Evolutionary conservation across 2,329 filamentous ascomycete genomes (phyloP), one percentile per base, ranked within the genome.

Genomic region (Trichophyton mentagrophytes): DNA sequence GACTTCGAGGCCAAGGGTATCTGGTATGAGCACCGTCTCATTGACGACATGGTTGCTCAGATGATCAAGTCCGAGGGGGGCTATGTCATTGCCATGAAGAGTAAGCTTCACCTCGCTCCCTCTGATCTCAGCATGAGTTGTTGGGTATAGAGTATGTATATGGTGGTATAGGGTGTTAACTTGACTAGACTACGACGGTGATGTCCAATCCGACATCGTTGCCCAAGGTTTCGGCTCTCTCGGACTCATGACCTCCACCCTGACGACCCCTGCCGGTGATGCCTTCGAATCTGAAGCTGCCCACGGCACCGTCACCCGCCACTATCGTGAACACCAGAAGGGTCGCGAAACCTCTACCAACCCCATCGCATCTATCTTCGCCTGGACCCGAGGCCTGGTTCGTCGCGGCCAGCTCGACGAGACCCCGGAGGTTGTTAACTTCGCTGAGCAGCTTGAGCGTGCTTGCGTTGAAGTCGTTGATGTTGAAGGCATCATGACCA

Each of bases 41-140:
- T 99, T 72, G 93, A 99, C 78, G 93, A 99, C 79, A 97, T 99
- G 93, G 93, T 99, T 66, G 93, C 93, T 57, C 93, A 99, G 83
- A 99, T 99, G 93, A 88, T 99, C 82, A 99, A 99, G 88, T 93
- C 88, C 78, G 85, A 87, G 70, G 93, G 93, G 69, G 93, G 93
- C 65, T 96, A 93, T 78, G 85, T 97, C 74, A 96, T 97, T 82
- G 93, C 93, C 64, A 84, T 97, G 76, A 99, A 99, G 87, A 97
- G 90, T 95, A 74, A 76, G 85, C 80, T 60, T 44, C 5, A n/a
- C 9, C 7, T n/a, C 25, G 25, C 15, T 40, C 17, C 15, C 44
- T 30, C 22, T 17, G 22, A 49, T 25, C 7, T 22, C 17, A 22
- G 46, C 42, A 20, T 27, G 27, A 27, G 27, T 20, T 38, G 8